Base-by-base conservation (phyloP, 257 asterid species). In the Galeopsis tetrahit region DNA sequence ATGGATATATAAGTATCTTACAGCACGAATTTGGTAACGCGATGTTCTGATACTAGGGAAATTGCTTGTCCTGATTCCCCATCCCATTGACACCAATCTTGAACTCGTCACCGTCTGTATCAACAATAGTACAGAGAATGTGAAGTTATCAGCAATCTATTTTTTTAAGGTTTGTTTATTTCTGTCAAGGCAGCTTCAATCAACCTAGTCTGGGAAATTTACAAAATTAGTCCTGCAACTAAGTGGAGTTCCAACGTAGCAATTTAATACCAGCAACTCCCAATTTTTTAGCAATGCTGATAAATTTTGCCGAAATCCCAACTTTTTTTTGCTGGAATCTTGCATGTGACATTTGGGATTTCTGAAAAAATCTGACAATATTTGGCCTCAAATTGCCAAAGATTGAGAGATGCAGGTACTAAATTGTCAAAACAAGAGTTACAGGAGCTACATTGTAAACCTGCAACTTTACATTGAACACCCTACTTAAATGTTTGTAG, bases 21-120 rank as follows among this genome's bases (percentile, higher is more conserved):
- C 91, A 10, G 88, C 89, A 71, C 88, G 78, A 68, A 88, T 70
- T 55, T 65, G 84, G 72, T 84, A 80, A 63, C 88, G 81, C 0
- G 77, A 65, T 17, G 85, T 82, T 72, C 85, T 76, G 65, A 76
- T 71, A 69, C 82, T 72, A 68, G 83, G 81, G 76, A 85, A 80
- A 15, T 67, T 75, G 28, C 70, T 59, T 31, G 38, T 74, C 70
- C 79, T 80, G 28, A 21, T 21, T 14, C 75, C 75, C 85, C 80
- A 80, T 3, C 87, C 89, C 32, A 82, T 17, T 4, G 81, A 80
- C 28, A 62, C 87, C 70, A 75, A 58, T 46, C 86, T 63, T 43
- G 73, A 33, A 61, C 64, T 76, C 73, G 60, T 76, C 60, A 72
- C 57, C 42, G 56, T 77, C 91, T 87, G 88, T 79, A 65, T 43